These are phyloP conservation scores for Ilyonectria mors-panacis DNA, from an alignment of 2,329 filamentous ascomycete genomes.

Conservation along the genomic window DNA sequence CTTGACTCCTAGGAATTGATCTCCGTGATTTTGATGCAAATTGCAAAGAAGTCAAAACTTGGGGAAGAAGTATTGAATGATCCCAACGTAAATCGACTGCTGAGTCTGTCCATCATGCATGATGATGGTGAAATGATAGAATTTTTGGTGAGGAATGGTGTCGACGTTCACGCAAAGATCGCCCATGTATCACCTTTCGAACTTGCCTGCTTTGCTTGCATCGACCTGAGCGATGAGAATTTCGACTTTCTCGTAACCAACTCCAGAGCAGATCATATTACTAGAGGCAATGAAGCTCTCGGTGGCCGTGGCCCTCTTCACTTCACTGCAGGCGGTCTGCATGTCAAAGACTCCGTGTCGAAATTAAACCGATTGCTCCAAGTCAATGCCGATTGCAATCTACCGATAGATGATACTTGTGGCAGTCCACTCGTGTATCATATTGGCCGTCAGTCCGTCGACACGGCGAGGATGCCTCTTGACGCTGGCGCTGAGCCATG, in stretches of 20 bases:
- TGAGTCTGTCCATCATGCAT: background rate
- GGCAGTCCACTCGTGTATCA: constrained; percentile 2
- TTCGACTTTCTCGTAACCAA: constrained; percentile 1
- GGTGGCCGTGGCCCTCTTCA: background rate
- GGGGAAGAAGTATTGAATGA: background rate
- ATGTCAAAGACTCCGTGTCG: background rate
- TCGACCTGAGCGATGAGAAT: background rate
- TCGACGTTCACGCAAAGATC: background rate
- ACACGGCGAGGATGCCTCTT: constrained; percentile 10
- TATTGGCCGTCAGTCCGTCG: background rate
- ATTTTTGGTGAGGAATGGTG: background rate
- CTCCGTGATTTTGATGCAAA: background rate
- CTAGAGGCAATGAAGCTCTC: background rate
- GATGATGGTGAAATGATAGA: constrained; percentile 6
- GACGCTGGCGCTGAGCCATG: constrained; percentile 25
- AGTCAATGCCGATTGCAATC: background rate
- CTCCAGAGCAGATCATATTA: background rate
- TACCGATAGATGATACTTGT: background rate
- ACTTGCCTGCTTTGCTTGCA: constrained; percentile 11
- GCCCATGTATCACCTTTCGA: constrained; percentile 8
- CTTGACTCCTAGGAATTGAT: background rate
- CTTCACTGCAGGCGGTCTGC: background rate
- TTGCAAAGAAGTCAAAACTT: background rate
- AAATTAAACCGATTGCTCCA: background rate
- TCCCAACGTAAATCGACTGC: background rate